Conservation (phyloP, 371 early-diverging fungal genomes). For the Amoeboaphelidium occidentale region DNA sequence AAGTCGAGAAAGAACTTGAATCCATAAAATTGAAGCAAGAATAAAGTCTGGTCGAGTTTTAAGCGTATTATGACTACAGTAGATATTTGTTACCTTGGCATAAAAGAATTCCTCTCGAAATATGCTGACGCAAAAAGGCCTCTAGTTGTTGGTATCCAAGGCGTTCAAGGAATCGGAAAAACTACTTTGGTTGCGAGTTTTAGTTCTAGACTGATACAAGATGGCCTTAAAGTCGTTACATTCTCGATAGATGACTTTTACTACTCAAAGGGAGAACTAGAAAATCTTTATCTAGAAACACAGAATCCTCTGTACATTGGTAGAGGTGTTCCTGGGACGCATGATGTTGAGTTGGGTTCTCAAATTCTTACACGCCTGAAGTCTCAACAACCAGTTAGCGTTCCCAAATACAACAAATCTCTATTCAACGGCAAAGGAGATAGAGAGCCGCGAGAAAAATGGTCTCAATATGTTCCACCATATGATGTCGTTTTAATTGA, state of each 20-base stretch:
- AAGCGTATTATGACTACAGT: no score
- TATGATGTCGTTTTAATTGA: conserved; percentile 65
- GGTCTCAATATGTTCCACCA: conserved; percentile 26
- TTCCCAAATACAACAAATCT: conserved; percentile 64
- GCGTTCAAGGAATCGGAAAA: conserved; percentile 48
- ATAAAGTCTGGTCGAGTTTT: no score
- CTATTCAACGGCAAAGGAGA: conserved; percentile 52
- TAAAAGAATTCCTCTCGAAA: no score
- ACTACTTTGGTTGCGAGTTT: neutral
- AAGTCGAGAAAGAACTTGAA: conserved; percentile 33
- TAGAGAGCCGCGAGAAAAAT: conserved; percentile 23
- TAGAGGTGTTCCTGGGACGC: conserved; percentile 72
- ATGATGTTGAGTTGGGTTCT: conserved; percentile 38
- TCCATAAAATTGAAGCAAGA: conserved; percentile 26
- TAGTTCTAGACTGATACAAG: conserved; percentile 12
- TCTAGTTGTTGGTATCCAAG: conserved; percentile 39
- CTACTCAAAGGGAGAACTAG: conserved; percentile 35
- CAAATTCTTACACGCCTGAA: conserved; percentile 22
- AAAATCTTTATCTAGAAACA: conserved; percentile 20
- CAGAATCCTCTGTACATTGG: conserved; percentile 39
- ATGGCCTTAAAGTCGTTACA: conserved; percentile 37
- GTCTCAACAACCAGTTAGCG: conserved; percentile 6
- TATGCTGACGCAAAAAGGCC: no score
- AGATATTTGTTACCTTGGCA: no score
- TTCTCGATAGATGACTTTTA: conserved; percentile 78